Evolutionary conservation across 352 stramenopile species (phyloP).

Genomic region (Phytophthora chlamydospora): DNA sequence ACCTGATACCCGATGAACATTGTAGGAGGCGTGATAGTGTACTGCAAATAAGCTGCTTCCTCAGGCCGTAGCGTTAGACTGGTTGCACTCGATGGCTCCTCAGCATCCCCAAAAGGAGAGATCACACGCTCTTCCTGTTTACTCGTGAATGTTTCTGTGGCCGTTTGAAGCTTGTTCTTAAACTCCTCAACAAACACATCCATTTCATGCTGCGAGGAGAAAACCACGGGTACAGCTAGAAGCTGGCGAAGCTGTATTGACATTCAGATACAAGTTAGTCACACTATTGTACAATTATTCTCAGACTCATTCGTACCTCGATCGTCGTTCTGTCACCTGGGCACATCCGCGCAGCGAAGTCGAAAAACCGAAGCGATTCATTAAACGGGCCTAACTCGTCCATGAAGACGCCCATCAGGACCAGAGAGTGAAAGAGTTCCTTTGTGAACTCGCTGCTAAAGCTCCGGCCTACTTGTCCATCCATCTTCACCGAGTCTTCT

Average conservation of each 20-base stretch:
- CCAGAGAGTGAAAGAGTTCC: constrained; percentile 54
- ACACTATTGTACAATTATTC: too few relatives aligned
- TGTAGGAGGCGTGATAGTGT: constrained; percentile 67
- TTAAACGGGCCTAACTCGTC: constrained; percentile 62
- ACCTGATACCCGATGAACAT: constrained; percentile 80
- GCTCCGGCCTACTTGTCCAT: background rate
- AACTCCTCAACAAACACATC: constrained; percentile 24
- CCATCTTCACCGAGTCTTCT: background rate
- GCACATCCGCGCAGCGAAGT: constrained; percentile 40
- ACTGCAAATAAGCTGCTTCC: constrained; percentile 45
- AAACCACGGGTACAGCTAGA: constrained; percentile 39
- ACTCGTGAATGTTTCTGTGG: background rate
- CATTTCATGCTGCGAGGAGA: constrained; percentile 34
- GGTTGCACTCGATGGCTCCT: background rate
- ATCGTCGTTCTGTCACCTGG: constrained; percentile 39
- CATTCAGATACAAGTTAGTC: background rate
- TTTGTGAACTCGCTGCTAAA: constrained; percentile 53
- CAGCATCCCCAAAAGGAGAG: constrained; percentile 24
- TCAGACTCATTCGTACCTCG: constrained; percentile 29
- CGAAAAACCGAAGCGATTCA: constrained; percentile 54
- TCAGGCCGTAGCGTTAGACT: constrained; percentile 31
- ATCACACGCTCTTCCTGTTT: constrained; percentile 22
- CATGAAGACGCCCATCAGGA: constrained; percentile 68
- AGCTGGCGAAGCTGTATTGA: constrained; percentile 28
- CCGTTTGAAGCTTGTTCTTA: constrained; percentile 10